Percentiles rank a stretch among this genome's conserved stretches.
These are phyloP conservation scores for Vanrija humicola DNA, from an alignment of 1,284 basidiomycete species.

Conservation along the genomic window DNA sequence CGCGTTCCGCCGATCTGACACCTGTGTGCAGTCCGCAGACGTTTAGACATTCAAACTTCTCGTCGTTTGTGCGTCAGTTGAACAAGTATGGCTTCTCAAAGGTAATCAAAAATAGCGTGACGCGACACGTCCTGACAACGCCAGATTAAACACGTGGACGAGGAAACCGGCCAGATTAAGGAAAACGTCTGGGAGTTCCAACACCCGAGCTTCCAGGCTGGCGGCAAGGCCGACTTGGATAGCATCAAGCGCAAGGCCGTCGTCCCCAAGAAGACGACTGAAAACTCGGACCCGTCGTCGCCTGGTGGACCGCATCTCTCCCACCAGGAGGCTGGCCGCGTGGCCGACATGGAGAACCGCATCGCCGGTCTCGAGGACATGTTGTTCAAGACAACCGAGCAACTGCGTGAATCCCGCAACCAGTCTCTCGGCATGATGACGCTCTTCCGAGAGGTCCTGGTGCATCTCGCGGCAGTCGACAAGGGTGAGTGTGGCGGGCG, in stretches of 20 bases:
- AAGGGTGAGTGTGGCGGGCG: conserved; percentile 25
- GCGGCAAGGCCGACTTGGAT: conserved; percentile 77
- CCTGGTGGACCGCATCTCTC: conserved; percentile 53
- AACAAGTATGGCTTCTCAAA: conserved; percentile 99
- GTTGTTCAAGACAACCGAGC: conserved; percentile 28
- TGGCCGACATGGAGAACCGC: conserved; percentile 35
- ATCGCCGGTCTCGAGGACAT: conserved; percentile 36
- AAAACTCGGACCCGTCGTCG: conserved; percentile 46
- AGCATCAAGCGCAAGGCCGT: conserved; percentile 93
- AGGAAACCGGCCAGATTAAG: conserved; percentile 38
- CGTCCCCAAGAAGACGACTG: conserved; percentile 34
- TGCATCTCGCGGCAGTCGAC: conserved; percentile 29
- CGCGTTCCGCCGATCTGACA: background rate
- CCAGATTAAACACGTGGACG: conserved; percentile 46
- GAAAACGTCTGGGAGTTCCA: conserved; percentile 80
- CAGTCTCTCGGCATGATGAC: conserved; percentile 30
- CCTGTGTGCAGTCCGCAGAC: conserved; percentile 61
- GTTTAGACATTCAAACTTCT: conserved; percentile 97
- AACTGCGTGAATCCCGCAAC: conserved; percentile 25
- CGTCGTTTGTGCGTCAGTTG: conserved; percentile 85
- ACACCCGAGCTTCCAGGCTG: conserved; percentile 88
- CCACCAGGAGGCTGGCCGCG: conserved; percentile 28
- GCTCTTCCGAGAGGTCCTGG: conserved; percentile 36
- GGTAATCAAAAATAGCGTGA: conserved; percentile 48
- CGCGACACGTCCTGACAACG: background rate